Evolutionary conservation across 768 basidiomycete species (phyloP).

Genomic region (Pisolithus albus): DNA sequence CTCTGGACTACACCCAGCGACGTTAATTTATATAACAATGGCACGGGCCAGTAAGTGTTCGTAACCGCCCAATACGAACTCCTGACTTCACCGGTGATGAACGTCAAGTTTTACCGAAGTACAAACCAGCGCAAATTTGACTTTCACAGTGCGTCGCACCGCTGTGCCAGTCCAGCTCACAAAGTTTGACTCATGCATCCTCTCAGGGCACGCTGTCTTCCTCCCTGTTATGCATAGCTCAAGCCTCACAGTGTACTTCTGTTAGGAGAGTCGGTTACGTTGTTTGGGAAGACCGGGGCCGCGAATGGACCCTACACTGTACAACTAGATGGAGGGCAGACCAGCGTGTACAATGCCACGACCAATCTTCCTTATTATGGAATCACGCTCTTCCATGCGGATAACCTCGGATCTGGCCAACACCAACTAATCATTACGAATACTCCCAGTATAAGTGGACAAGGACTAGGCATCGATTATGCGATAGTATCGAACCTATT

Average conservation of each 20-base stretch:
- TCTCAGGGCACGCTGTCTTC: conserved; percentile 15
- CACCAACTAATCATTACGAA: conserved; percentile 31
- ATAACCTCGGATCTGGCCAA: conserved; percentile 34
- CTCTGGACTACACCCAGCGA: conserved; percentile 30
- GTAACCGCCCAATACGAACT: no score
- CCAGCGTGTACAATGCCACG: conserved; percentile 5
- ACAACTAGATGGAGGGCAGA: conserved; percentile 28
- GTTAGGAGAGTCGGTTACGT: conserved; percentile 37
- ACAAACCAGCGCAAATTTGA: conserved; percentile 28
- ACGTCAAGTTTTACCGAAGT: conserved; percentile 27
- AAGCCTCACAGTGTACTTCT: not conserved
- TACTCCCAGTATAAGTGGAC: conserved; percentile 12
- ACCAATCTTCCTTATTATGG: conserved; percentile 15
- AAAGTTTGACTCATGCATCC: conserved; percentile 1
- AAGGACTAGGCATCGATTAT: conserved; percentile 28
- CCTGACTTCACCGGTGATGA: not conserved
- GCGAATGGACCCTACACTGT: conserved; percentile 29
- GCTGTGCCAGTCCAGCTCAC: not conserved
- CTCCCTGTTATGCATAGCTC: not conserved
- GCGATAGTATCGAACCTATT: conserved; percentile 20
- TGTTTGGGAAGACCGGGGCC: conserved; percentile 39
- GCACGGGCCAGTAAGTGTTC: conserved; percentile 34
- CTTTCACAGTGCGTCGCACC: conserved; percentile 31
- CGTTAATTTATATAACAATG: conserved; percentile 35
- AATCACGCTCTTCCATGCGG: conserved; percentile 29